Conservation (phyloP, 495 filamentous ascomycete genomes). For the Penicillium lagena region DNA sequence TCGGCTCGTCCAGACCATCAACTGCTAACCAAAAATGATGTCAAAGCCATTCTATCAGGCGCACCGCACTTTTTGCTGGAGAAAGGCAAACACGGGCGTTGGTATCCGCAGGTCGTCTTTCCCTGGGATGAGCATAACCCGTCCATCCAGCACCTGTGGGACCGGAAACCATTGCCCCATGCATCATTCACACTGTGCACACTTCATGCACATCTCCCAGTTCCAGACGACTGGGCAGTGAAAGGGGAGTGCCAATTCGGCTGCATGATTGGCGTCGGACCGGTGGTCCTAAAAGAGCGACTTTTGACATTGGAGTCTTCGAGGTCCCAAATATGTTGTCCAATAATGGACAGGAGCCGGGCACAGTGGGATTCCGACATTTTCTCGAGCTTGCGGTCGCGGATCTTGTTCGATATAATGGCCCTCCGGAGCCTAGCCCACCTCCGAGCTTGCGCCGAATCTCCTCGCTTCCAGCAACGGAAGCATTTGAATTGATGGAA, state of each 20-base stretch:
- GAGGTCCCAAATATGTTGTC: constrained; percentile 71
- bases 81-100: constrained; percentile 44
- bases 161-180: constrained; percentile 43
- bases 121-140: constrained; percentile 61
- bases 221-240: constrained; percentile 31
- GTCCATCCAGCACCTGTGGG: constrained; percentile 54
- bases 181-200: constrained; percentile 42
- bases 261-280: constrained; percentile 18
- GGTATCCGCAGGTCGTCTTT: constrained; percentile 60
- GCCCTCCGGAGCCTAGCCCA: constrained; percentile 20
- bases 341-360: constrained; percentile 61
- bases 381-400: constrained; percentile 63
- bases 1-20: neutral
- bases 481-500: constrained; percentile 33
- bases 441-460: constrained; percentile 26
- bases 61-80: constrained; percentile 64
- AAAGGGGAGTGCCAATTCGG: constrained; percentile 23
- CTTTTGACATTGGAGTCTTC: constrained; percentile 51
- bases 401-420: constrained; percentile 46
- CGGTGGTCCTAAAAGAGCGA: constrained; percentile 36
- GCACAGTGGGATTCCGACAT: constrained; percentile 68
- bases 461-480: constrained; percentile 20
- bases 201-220: constrained; percentile 37
- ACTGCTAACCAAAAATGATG: constrained; percentile 48
- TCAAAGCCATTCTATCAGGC: constrained; percentile 69